Evolutionary conservation across 1,284 basidiomycete species (phyloP), one percentile per base, ranked within the genome.

Genomic region (Vanrija pseudolonga): DNA sequence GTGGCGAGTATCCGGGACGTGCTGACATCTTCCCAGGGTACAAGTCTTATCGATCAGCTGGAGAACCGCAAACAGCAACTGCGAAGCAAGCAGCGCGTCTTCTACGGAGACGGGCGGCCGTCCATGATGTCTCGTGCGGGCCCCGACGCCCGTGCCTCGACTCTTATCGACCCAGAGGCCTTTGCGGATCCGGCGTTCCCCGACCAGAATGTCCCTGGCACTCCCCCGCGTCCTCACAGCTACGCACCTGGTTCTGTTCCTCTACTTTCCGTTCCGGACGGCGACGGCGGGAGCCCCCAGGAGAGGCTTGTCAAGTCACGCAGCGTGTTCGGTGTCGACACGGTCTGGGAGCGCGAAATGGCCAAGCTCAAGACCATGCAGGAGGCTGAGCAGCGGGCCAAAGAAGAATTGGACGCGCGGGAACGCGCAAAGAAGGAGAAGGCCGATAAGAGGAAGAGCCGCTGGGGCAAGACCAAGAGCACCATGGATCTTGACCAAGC

Each of bases 31-130:
- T 32, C 12, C 19, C 53, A 63, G 68, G 74, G 66, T 3, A 67
- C 60, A 20, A 74, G 72, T 55, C 55, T 77, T 54, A 76, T 77
- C 57, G 75, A 77, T 58, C 69, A 74, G 53, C 61, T 77, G 14
- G 73, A 77, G 57, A 65, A 68, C 38, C 61, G 73, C 22, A 76
- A 77, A 54, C 43, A 52, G 14, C 68, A 62, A 20, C 55, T 70
- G 59, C 67, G 64, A 53, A 63, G 61, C 44, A 73, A 69, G 56
- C 63, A 71, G 56, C 61, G 73, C 32, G 62, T 66, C 8, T 77
- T 77, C 56, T 63, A 64, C 5, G 75, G 75, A n/a, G 75, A 77
- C 50, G 61, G 67, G 32, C 55, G 75, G 23, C 75, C 75, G 2
- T 65, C 67, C 0, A 77, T 77, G 75, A 76, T 77, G 73, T 62